Base-by-base conservation (phyloP, 2,329 filamentous ascomycete species). In the Basipetospora chlamydospora region DNA sequence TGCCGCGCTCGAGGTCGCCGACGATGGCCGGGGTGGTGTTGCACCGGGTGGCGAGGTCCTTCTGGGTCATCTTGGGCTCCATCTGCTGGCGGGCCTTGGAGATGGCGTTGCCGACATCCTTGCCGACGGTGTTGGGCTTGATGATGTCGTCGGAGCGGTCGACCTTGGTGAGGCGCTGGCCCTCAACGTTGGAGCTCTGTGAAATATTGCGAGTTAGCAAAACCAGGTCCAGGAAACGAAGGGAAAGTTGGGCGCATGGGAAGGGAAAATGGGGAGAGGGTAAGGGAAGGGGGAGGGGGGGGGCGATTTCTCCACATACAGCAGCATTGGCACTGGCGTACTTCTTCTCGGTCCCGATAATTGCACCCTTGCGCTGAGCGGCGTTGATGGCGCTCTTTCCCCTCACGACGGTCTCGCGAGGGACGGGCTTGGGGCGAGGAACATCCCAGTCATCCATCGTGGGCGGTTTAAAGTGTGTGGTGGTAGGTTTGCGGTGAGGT, bases 111-210 rank as follows among this genome's bases (percentile, higher is more conserved):
- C 82, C 85, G 45, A 96, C 84, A 39, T 73, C 68, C 52, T 71
- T 69, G 55, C 86, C 85, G 41, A 95, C 69, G 32, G 85, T 92
- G 66, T 93, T 93, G 54, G 86, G 87, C 67, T 94, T 94, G 63
- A 96, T 80, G 63, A 95, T 94, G 57, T 95, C 90, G 67, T 96
- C 87, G 56, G 77, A 79, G 48, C 88, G 87, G 70, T 96, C 90
- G 59, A 98, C 87, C 69, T 96, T 95, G 47, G 90, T 96, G 46
- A 96, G 71, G 56, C 84, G 87, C 65, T 98, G 90, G 49, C 90
- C 90, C 63, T 96, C 88, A 46, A 67, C 68, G 42, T 62, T 64
- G 41, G 61, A n/a, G 45, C 53, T 66, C 67, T 50, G 66, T 60
- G 44, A 66, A 55, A 63, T 70, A 37, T 37, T n/a, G 22, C 26